A percentile compares a stretch with the other conserved stretches of the same genome.
Conservation (phyloP, 805 yeast species). For the Lipomyces yamadae region DNA sequence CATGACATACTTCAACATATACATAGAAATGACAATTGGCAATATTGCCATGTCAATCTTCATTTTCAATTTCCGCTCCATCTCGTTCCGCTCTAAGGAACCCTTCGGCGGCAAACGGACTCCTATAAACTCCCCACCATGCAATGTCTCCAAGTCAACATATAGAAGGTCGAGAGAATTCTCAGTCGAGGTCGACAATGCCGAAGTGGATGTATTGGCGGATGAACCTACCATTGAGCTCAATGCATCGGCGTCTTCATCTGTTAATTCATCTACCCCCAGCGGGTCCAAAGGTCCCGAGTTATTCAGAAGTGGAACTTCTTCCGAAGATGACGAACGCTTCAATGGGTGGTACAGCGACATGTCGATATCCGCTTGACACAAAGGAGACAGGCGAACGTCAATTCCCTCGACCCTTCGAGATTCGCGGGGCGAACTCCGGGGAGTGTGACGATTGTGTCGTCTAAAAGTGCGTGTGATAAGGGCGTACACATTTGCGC, state of each 20-base stretch:
- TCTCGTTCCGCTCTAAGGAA: constrained; percentile 52
- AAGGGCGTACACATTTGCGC: too few species aligned
- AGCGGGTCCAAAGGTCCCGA: neutral
- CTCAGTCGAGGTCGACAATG: neutral
- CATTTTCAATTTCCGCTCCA: constrained; percentile 53
- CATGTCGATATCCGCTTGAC: neutral
- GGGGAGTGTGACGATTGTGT: too few species aligned
- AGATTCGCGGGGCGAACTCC: neutral
- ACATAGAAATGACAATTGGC: constrained; percentile 57
- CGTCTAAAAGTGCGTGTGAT: too few species aligned
- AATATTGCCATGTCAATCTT: constrained; percentile 57
- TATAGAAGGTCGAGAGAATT: neutral
- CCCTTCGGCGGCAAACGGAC: constrained; percentile 38
- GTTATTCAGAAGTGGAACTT: neutral
- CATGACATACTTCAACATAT: constrained; percentile 52
- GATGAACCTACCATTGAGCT: neutral
- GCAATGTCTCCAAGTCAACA: constrained; percentile 10
- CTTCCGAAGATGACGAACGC: neutral
- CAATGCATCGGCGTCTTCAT: neutral
- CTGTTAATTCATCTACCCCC: neutral
- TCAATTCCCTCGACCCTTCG: too few species aligned
- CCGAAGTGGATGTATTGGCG: neutral
- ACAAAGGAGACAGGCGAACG: neutral
- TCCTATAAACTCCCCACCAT: constrained; percentile 35
- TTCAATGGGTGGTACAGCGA: neutral